A percentile compares a stretch with the other conserved stretches of the same genome.
These are phyloP conservation scores for Camelina laxa DNA, from an alignment of 345 rosid species.

Conservation along the genomic window DNA sequence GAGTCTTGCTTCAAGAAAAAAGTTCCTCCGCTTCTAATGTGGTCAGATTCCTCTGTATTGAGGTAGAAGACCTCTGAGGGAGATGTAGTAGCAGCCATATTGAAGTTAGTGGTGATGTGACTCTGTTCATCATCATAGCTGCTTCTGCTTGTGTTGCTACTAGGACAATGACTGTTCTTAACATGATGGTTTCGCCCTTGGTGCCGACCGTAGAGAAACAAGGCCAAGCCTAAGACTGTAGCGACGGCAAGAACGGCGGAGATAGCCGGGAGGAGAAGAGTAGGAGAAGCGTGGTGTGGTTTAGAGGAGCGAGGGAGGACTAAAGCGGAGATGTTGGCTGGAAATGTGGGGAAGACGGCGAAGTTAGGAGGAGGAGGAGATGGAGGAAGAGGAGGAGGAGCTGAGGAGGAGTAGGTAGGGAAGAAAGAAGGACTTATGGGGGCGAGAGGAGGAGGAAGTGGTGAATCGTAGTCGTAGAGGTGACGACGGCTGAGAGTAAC, in stretches of 20 bases:
- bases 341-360: constrained; percentile 70
- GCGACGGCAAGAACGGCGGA: constrained; percentile 57
- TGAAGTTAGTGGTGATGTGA: constrained; percentile 46
- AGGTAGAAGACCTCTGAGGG: constrained; percentile 75
- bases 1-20: constrained; percentile 69
- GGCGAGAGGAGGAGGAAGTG: constrained; percentile 50
- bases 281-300: constrained; percentile 53
- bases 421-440: constrained; percentile 66
- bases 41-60: constrained; percentile 47
- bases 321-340: constrained; percentile 87
- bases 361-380: constrained; percentile 62
- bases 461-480: constrained; percentile 72
- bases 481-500: constrained; percentile 55
- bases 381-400: constrained; percentile 69
- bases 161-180: constrained; percentile 18
- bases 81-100: constrained; percentile 53
- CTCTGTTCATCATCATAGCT: constrained; percentile 34
- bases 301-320: constrained; percentile 63
- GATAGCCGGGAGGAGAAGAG: constrained; percentile 55
- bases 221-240: constrained; percentile 37
- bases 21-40: constrained; percentile 28
- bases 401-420: constrained; percentile 42
- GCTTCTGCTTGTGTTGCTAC: constrained; percentile 29
- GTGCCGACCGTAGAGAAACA: constrained; percentile 56
- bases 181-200: constrained; percentile 42